phyloP scores from a whole-genome alignment of 2,329 filamentous ascomycete species.

The Ambrosiella xylebori region DNA sequence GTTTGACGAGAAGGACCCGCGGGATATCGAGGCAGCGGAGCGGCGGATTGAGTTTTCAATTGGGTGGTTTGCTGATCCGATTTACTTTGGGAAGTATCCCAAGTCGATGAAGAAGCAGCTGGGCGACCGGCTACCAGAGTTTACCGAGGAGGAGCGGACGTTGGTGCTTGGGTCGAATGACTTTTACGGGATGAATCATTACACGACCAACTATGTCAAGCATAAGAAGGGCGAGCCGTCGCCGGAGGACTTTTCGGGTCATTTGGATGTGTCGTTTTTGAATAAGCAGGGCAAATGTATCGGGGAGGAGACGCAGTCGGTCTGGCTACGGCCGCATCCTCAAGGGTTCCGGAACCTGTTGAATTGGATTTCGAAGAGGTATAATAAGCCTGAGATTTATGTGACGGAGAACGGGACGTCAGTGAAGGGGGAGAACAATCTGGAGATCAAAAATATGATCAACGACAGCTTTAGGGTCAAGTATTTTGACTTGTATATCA shows the following conservation, averaged over 20 bases:
- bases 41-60: conserved; percentile 79
- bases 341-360: conserved; percentile 62
- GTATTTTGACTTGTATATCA: conserved; percentile 65
- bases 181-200: conserved; percentile 92
- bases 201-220: conserved; percentile 75
- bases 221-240: conserved; percentile 46
- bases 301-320: conserved; percentile 65
- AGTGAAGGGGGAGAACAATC: conserved; percentile 65
- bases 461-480: conserved; percentile 66
- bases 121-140: conserved; percentile 57
- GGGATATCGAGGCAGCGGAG: conserved; percentile 57
- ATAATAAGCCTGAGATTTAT: conserved; percentile 61
- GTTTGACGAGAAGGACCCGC: conserved; percentile 61
- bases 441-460: conserved; percentile 51
- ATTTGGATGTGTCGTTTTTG: conserved; percentile 54
- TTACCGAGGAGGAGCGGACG: conserved; percentile 52
- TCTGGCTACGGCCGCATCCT: conserved; percentile 64
- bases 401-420: conserved; percentile 82
- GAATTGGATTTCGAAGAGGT: conserved; percentile 61
- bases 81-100: conserved; percentile 73
- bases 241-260: conserved; percentile 53
- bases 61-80: conserved; percentile 73
- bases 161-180: conserved; percentile 78
- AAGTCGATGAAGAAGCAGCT: conserved; percentile 70
- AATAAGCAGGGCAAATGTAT: conserved; percentile 58